Evolutionary conservation across 768 basidiomycete genomes (phyloP), one percentile per base, ranked within the genome.

Genomic region (Hortiboletus campestris): DNA sequence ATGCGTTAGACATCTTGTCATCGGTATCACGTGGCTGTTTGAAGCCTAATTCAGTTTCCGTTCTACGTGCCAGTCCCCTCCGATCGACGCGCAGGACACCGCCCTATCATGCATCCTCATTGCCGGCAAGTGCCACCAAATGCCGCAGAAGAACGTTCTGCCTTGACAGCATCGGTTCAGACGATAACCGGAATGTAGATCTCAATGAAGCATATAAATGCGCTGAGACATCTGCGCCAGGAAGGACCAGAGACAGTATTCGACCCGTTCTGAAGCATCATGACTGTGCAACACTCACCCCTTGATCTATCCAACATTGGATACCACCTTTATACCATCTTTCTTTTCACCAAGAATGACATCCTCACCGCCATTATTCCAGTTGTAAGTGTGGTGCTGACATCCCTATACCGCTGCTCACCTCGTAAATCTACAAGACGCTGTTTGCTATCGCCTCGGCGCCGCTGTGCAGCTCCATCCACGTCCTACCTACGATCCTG

Each of bases 301-400:
- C 34, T 56, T 14, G 16, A 41, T 22, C 25, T 55, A 32, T 48
- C 49, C 25, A 46, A 64, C 4, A 51, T 65, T 29, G 17, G 6
- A 32, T 67, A 61, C 39, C 59, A 68, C 31, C 49, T 70, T 16
- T 67, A 64, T 39, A 70, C 65, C 10, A 13, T 68, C 14, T 75
- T 71, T 54, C 71, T 77, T 40, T 79, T 80, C 68, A 76, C 74
- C 20, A 75, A 75, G 59, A 76, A 77, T 13, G 80, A 81, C 54
- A 72, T 79, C 58, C 72, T 75, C 47, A 80, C 79, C 1, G 75
- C 74, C 4, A 51, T 81, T 4, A 63, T 81, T 32, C 80, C 80
- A 2, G 74, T 80, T 53, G 80, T 80, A 55, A 56, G 78, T 62
- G 34, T 11, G 2, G 2, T 4, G 0, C n/a, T 19, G 3, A n/a